A percentile compares a stretch with the other conserved stretches of the same genome.
Evolutionary conservation across 2,329 filamentous ascomycete species (phyloP).

Genomic region (Colletotrichum theobromicola): DNA sequence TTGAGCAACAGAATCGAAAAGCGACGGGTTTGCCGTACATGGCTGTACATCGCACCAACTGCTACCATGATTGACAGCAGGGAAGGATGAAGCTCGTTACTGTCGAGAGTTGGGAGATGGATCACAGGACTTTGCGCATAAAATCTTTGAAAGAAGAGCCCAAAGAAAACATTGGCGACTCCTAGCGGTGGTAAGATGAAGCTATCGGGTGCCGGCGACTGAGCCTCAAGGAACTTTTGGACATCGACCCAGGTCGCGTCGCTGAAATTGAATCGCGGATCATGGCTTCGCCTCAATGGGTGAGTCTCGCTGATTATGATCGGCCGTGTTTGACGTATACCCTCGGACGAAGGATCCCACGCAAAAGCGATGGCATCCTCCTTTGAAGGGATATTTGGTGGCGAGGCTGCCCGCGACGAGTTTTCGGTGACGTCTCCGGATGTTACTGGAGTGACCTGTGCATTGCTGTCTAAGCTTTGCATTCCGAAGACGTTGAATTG

Average conservation of each 20-base stretch:
- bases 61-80: not conserved
- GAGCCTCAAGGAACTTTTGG: not conserved
- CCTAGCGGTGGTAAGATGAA: not conserved
- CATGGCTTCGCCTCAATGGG: not conserved
- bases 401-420: not conserved
- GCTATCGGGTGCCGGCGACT: not conserved
- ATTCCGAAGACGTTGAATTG: not conserved
- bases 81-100: not conserved
- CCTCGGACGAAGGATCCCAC: not conserved
- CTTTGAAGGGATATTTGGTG: not conserved
- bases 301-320: not conserved
- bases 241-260: not conserved
- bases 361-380: not conserved
- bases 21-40: not conserved
- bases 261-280: not conserved
- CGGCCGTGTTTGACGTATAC: not conserved
- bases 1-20: not conserved
- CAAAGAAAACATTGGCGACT: not conserved
- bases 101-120: not conserved
- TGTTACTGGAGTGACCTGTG: not conserved
- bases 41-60: conserved; percentile 1
- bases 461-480: not conserved
- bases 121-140: conserved; percentile 2
- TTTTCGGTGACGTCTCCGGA: not conserved
- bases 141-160: not conserved